Conservation (phyloP, 768 basidiomycete species). For the Cubamyces lactineus region DNA sequence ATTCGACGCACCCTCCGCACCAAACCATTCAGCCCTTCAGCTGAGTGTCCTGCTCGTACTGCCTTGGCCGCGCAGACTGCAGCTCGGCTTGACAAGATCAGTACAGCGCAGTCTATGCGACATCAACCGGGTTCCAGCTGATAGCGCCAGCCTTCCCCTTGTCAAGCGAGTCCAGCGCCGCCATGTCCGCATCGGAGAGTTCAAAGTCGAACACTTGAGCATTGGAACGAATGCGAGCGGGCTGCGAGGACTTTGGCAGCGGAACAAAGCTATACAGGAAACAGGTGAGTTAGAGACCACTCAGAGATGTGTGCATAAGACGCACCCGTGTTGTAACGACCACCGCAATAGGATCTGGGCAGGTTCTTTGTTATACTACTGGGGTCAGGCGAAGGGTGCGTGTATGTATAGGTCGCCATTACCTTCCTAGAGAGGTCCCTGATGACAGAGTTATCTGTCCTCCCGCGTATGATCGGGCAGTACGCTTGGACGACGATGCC, state of each 20-base stretch:
- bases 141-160: slow-evolving; percentile 46
- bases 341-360: slow-evolving; percentile 90
- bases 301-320: neutral
- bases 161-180: slow-evolving; percentile 46
- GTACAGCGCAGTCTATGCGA: neutral
- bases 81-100: no score
- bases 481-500: slow-evolving; percentile 47
- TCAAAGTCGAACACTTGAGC: slow-evolving; percentile 52
- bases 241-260: slow-evolving; percentile 51
- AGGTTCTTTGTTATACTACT: slow-evolving; percentile 51
- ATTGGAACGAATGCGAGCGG: slow-evolving; percentile 46
- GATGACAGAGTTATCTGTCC: slow-evolving; percentile 53
- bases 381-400: no score
- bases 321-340: slow-evolving; percentile 84
- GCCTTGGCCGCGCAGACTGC: no score
- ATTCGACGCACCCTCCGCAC: no score
- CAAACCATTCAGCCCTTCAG: no score
- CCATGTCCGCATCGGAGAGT: slow-evolving; percentile 47
- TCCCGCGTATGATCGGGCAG: slow-evolving; percentile 67
- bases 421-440: slow-evolving; percentile 55
- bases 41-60: no score
- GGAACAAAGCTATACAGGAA: slow-evolving; percentile 43
- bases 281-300: neutral
- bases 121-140: slow-evolving; percentile 53
- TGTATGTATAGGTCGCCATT: neutral